Percentiles rank a stretch among this genome's conserved stretches.
Conservation (phyloP, 345 rosid species). For the Pistacia vera region DNA sequence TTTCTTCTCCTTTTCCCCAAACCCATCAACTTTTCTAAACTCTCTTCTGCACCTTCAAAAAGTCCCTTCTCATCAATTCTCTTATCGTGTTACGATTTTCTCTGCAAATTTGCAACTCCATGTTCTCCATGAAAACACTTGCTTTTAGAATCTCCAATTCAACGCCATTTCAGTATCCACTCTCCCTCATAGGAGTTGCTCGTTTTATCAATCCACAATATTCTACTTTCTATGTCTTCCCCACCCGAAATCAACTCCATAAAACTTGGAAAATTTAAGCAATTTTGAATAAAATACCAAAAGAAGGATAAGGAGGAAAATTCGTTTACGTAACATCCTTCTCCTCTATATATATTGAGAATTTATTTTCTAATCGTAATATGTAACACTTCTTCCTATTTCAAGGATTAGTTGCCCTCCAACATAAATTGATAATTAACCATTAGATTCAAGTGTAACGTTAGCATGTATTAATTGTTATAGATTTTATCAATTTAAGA, state of each 20-base stretch:
- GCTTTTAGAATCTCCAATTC: conserved; percentile 24
- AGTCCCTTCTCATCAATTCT: not conserved
- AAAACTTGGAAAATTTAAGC: not conserved
- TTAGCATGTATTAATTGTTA: too few relatives aligned
- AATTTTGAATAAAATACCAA: too few relatives aligned
- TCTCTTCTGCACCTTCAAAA: not conserved
- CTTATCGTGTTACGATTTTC: conserved; percentile 14
- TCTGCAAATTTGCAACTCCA: conserved; percentile 4
- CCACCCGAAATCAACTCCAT: conserved; percentile 24
- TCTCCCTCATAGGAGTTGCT: conserved; percentile 22
- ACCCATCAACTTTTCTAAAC: not conserved
- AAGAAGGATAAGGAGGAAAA: too few relatives aligned
- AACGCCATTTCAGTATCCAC: conserved; percentile 23
- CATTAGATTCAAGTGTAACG: too few relatives aligned
- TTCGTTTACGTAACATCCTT: too few relatives aligned
- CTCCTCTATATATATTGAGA: too few relatives aligned
- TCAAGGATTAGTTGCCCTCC: too few relatives aligned
- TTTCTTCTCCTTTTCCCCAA: not conserved
- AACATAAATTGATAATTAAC: too few relatives aligned
- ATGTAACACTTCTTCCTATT: too few relatives aligned
- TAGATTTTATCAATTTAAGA: too few relatives aligned
- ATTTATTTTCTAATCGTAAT: too few relatives aligned
- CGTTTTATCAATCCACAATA: not conserved
- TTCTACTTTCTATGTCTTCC: conserved; percentile 7
- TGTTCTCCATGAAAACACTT: conserved; percentile 1